Evolutionary conservation across 768 basidiomycete species (phyloP).

Genomic region (Fomitopsis pulvina): DNA sequence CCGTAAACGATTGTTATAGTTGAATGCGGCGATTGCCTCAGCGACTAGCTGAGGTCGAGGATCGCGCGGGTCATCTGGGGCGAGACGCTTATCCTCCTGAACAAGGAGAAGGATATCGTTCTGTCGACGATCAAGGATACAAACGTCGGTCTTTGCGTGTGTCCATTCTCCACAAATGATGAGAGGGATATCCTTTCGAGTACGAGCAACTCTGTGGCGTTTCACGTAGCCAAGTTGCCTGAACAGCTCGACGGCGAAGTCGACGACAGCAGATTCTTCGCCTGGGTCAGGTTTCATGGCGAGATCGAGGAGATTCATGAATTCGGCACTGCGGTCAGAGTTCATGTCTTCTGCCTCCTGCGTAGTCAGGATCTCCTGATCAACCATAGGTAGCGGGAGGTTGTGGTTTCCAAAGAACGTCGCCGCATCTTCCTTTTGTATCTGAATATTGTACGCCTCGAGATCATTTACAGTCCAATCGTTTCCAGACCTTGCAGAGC

Average conservation of each 20-base stretch:
- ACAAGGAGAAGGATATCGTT: constrained; percentile 11
- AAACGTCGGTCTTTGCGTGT: constrained; percentile 13
- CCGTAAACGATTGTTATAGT: constrained; percentile 5
- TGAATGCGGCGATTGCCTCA: constrained; percentile 5
- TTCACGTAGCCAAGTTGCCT: constrained; percentile 7
- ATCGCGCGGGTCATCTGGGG: constrained; percentile 1
- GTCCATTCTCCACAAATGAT: constrained; percentile 9
- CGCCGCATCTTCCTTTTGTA: constrained; percentile 2
- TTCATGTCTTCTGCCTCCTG: not conserved
- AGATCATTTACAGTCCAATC: constrained; percentile 8
- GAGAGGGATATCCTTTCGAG: constrained; percentile 5
- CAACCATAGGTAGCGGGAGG: not conserved
- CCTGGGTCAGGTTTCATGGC: constrained; percentile 6
- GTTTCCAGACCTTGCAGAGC: constrained; percentile 2
- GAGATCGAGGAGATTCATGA: constrained; percentile 10
- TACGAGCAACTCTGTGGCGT: constrained; percentile 5
- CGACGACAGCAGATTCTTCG: constrained; percentile 11
- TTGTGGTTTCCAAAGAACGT: constrained; percentile 7
- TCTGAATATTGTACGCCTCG: constrained; percentile 1
- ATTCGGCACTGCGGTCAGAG: constrained; percentile 3
- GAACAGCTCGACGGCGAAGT: constrained; percentile 12
- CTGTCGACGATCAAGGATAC: constrained; percentile 5
- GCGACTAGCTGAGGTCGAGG: constrained; percentile 11
- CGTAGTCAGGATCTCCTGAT: constrained; percentile 6
- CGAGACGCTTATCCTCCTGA: constrained; percentile 14